Conservation (phyloP, 108 stramenopile genomes). For the Skeletonema menzelii region DNA sequence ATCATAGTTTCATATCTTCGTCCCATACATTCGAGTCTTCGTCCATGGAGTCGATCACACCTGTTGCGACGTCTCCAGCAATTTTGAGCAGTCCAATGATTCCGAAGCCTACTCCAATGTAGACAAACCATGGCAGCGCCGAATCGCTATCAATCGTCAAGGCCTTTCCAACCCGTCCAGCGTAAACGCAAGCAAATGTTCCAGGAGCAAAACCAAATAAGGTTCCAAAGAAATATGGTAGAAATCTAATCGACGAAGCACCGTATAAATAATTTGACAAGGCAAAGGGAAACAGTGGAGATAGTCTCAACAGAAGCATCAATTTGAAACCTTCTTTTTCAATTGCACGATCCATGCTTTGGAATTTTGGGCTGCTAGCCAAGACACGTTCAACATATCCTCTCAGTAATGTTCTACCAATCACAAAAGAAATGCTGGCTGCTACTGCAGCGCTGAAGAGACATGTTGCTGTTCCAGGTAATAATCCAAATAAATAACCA, state of each 20-base stretch:
- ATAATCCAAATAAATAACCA: conserved; percentile 87
- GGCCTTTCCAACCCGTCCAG: conserved; percentile 70
- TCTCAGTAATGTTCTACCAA: conserved; percentile 79
- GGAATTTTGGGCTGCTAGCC: conserved; percentile 69
- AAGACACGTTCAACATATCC: conserved; percentile 64
- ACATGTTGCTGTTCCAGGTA: conserved; percentile 74
- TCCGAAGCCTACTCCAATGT: conserved; percentile 52
- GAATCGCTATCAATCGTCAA: conserved; percentile 48
- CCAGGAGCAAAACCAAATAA: conserved; percentile 82
- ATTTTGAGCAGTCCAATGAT: conserved; percentile 59
- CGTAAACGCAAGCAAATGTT: conserved; percentile 81
- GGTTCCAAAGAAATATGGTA: conserved; percentile 69
- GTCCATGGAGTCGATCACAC: conserved; percentile 64
- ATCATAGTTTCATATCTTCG: conserved; percentile 6
- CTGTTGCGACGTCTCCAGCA: conserved; percentile 65
- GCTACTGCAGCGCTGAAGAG: conserved; percentile 71
- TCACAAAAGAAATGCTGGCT: conserved; percentile 70
- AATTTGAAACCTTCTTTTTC: conserved; percentile 89
- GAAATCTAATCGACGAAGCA: conserved; percentile 71
- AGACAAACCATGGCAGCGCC: conserved; percentile 75
- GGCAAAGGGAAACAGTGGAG: conserved; percentile 91
- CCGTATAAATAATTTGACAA: conserved; percentile 91
- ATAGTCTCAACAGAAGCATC: conserved; percentile 82
- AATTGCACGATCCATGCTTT: conserved; percentile 81
- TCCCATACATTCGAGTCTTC: conserved; percentile 43